Conservation (phyloP, 2,329 filamentous ascomycete genomes). For the Alternaria ventricosa region DNA sequence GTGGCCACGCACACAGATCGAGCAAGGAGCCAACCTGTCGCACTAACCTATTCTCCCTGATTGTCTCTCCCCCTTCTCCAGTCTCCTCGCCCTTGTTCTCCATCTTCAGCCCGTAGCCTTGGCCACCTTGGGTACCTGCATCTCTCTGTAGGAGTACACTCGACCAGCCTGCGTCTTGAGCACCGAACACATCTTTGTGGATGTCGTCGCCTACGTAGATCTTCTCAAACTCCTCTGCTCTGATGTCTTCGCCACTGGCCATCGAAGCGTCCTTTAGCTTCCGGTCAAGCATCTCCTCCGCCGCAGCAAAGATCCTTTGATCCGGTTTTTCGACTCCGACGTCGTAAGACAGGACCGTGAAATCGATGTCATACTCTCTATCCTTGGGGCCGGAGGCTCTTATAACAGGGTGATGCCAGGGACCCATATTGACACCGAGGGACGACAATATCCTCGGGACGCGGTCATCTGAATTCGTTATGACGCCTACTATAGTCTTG, state of each 20-base stretch:
- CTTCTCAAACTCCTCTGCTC: conserved; percentile 44
- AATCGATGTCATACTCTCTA: conserved; percentile 55
- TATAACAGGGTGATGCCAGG: conserved; percentile 7
- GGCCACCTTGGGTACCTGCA: background rate
- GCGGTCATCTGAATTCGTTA: conserved; percentile 70
- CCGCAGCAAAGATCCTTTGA: conserved; percentile 62
- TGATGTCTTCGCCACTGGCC: background rate
- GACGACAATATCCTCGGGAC: conserved; percentile 62
- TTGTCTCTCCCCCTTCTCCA: background rate
- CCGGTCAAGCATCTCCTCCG: conserved; percentile 55
- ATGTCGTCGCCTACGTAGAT: conserved; percentile 64
- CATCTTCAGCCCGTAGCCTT: background rate
- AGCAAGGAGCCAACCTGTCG: background rate
- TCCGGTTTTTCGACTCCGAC: conserved; percentile 67
- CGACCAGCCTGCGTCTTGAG: conserved; percentile 57
- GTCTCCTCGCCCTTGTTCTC: background rate
- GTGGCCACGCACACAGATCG: background rate
- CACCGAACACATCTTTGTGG: conserved; percentile 59
- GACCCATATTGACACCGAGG: conserved; percentile 58
- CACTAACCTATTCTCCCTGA: background rate
- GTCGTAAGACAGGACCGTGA: conserved; percentile 69
- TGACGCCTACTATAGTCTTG: conserved; percentile 60
- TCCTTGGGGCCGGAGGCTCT: conserved; percentile 25
- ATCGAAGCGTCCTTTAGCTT: conserved; percentile 31
- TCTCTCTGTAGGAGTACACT: conserved; percentile 52